A percentile compares a stretch with the other conserved stretches of the same genome.
These are phyloP conservation scores for Daphne laureola DNA, from an alignment of 441 rosid genomes.

Conservation along the genomic window DNA sequence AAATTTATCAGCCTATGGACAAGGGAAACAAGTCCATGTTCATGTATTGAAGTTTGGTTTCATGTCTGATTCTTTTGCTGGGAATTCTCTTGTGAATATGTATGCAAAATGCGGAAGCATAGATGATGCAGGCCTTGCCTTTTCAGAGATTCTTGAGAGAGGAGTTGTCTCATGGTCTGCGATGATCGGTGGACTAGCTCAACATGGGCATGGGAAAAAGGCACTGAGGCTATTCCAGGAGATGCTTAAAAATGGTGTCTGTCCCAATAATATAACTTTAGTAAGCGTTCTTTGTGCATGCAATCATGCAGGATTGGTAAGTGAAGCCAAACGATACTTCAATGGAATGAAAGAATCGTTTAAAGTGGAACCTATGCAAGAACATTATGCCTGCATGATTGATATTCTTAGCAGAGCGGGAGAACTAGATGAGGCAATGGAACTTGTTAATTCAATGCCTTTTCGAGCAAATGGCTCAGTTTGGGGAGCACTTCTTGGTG, in stretches of 20 bases:
- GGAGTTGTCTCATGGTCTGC: constrained; percentile 69
- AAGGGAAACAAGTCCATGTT: constrained; percentile 64
- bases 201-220: constrained; percentile 58
- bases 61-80: constrained; percentile 44
- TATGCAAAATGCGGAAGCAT: constrained; percentile 72
- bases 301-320: constrained; percentile 61
- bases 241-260: constrained; percentile 44
- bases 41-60: constrained; percentile 58
- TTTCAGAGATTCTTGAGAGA: constrained; percentile 39
- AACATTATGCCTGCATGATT: constrained; percentile 74
- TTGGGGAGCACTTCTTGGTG: constrained; percentile 72
- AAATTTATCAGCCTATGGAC: constrained; percentile 64
- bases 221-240: constrained; percentile 40
- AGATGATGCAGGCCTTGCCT: constrained; percentile 47
- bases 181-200: constrained; percentile 68
- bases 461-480: constrained; percentile 43
- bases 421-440: constrained; percentile 48
- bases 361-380: constrained; percentile 42
- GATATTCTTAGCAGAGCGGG: constrained; percentile 63
- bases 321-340: constrained; percentile 43
- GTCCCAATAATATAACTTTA: constrained; percentile 58
- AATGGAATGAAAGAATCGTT: constrained; percentile 41
- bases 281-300: constrained; percentile 61
- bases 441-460: constrained; percentile 45
- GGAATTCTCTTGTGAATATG: constrained; percentile 67